Evolutionary conservation across 352 stramenopile genomes (phyloP), one percentile per base, ranked within the genome.

Genomic region (Detonula confervacea): DNA sequence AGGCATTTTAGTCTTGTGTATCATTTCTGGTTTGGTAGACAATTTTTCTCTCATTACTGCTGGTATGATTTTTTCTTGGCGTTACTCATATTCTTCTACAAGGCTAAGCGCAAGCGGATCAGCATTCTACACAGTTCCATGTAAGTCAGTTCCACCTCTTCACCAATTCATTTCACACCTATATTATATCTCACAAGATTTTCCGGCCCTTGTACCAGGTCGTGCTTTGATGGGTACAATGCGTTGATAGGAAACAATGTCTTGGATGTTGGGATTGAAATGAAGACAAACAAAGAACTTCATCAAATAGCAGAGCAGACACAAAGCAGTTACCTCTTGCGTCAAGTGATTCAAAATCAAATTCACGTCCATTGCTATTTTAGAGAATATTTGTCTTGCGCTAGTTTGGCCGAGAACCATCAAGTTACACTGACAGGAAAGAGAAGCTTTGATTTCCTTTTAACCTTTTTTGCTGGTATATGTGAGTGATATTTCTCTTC

Each of bases 231-330:
- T n/a, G 52, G 35, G n/a, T 60, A 20, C 16, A 71, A 22, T 51
- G 29, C 30, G 8, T 46, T 71, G 46, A 49, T 27, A 47, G 61
- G 61, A 27, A 46, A 39, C 4, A 11, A 25, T 9, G 16, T 27
- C n/a, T 24, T 6, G 1, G 5, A 60, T 47, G 47, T 5, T 1
- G 46, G 14, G 16, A 57, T 47, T 42, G 44, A 60, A 47, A 60
- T 70, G 44, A 70, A 51, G 46, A 55, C 18, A 27, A 49, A 60
- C 24, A 27, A 70, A 18, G 25, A 70, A 49, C 2, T 70, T 18
- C 8, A 37, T 3, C 3, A 8, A 20, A 51, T 49, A 35, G 44
- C 61, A 51, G 27, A 49, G 27, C 49, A 70, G 27, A 70, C 47
- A 3, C 46, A 60, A 1, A 60, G 42, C 9, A 33, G 14, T 4